Evolutionary conservation across 495 filamentous ascomycete species (phyloP), one percentile per base, ranked within the genome.

Genomic region (Aspergillus sparsus): DNA sequence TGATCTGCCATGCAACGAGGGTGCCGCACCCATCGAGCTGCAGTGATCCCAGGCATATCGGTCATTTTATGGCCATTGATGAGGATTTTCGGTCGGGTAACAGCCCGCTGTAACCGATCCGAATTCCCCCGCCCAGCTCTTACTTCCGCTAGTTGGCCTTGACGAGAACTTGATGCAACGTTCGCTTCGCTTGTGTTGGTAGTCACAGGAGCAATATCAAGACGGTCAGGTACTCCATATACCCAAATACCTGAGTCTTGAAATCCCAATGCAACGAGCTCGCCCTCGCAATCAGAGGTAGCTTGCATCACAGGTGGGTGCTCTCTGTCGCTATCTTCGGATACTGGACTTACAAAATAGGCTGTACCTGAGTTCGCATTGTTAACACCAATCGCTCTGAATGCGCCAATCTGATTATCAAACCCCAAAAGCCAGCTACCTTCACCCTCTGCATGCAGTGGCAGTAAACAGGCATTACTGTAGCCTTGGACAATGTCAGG

Each of bases 381-480:
- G 63, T 88, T 89, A 52, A 87, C 84, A 10, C 86, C 83, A 10
- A 93, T 87, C 12, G 89, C 88, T 53, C 89, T 82, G 66, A 93
- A 94, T 0, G 86, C 89, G 55, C 88, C 85, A 58, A 90, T 87
- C 51, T 86, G 84, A 58, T 84, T 77, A 57, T 95, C 91, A 62
- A 90, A 93, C 9, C 88, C 87, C 58, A 94, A 86, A 0, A 90
- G 82, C 91, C 91, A 95, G 50, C 73, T 84, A 27, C 87, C 85
- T 65, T 92, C 90, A 39, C 85, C 84, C 55, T 89, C 83, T n/a
- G 82, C 81, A 35, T 85, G 83, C 61, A 83, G 78, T 37, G 90
- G 85, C 2, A 95, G 74, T 16, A 93, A 66, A 2, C 87, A 86
- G 41, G 89, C 91, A 72, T 93, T 87, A 55, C 87, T 90, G 59